Percentiles rank a stretch among this genome's conserved stretches.
These are phyloP conservation scores for Euphorbia celastroides DNA, from an alignment of 441 rosid species.

Conservation along the genomic window DNA sequence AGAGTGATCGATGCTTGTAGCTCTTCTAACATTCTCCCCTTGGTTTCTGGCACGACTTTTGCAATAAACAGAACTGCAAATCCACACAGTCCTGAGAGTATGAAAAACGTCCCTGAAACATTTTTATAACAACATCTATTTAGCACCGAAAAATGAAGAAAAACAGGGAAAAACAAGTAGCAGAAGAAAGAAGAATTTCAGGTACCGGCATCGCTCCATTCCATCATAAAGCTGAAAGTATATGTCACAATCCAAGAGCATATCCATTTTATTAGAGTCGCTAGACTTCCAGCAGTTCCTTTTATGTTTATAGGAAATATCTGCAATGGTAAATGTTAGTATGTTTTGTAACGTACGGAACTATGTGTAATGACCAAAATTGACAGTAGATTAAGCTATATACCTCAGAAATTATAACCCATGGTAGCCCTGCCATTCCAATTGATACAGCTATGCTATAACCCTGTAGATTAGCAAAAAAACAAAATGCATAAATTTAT, in stretches of 20 bases:
- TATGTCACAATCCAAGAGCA: conserved; percentile 36
- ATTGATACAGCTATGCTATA: background rate
- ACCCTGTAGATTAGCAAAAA: background rate
- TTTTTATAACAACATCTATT: too few relatives aligned
- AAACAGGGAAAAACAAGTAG: background rate
- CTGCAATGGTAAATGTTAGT: conserved; percentile 22
- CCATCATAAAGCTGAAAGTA: conserved; percentile 48
- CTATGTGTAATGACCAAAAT: too few relatives aligned
- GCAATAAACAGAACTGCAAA: conserved; percentile 28
- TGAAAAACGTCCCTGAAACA: conserved; percentile 45
- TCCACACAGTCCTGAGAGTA: conserved; percentile 28
- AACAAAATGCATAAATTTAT: too few relatives aligned
- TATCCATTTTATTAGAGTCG: conserved; percentile 34
- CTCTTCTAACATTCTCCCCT: conserved; percentile 54
- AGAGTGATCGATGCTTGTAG: conserved; percentile 30
- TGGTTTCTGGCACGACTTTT: conserved; percentile 48
- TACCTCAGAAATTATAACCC: conserved; percentile 24
- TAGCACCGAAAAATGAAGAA: background rate
- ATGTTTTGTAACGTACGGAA: too few relatives aligned
- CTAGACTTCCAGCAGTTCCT: conserved; percentile 53
- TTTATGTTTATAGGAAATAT: conserved; percentile 53
- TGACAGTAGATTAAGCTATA: background rate
- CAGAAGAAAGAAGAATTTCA: background rate
- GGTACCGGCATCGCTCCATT: conserved; percentile 60
- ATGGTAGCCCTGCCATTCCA: conserved; percentile 21